Evolutionary conservation across 192 early-diverging fungal species (phyloP), one percentile per base, ranked within the genome.

Genomic region (Backusella psychrophila): DNA sequence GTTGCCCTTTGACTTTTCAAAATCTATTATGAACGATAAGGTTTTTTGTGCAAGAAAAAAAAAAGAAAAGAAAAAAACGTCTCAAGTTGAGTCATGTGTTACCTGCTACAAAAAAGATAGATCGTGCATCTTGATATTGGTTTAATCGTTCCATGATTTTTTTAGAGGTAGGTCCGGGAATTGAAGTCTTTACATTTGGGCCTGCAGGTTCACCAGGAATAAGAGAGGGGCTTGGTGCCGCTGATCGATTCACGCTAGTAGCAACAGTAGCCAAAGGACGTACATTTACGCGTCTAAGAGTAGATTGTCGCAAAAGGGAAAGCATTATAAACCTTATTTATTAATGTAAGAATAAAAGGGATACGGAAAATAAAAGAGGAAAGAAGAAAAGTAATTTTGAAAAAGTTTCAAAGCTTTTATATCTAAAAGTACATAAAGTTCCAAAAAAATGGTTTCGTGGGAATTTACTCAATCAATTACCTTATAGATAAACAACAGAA

Each of bases 1-100:
- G 80, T 93, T 93, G 72, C 92, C 92, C 23, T 86, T 83, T 14
- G 90, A 91, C 75, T 90, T 90, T 53, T 53, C 73, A 74, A 88
- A 86, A 82, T 93, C 92, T 88, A 74, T 41, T n/a, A 17, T 38
- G 11, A 21, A 56, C 38, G 23, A 11, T 31, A 63, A 77, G 49
- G 17, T 35, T 7, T 23, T 23, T 33, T 33, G 2, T 3, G 0
- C n/a, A 11, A 21, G 3, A 12, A 6, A 1, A 77, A 67, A 9
- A 49, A 41, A 33, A 33, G 2, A 31, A 52, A 67, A 3, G 21
- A 38, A 9, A 7, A 8, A 29, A 14, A 63, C 39, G 9, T 31
- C 4, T 69, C 15, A n/a, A 63, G 26, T 63, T 29, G 56, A 26
- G 56, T 69, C 26, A 67, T 29, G 42, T 34, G 41, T 73, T 72